These are phyloP conservation scores for Magnusiomyces suaveolens DNA, from an alignment of 1,139 yeast species.

Conservation along the genomic window DNA sequence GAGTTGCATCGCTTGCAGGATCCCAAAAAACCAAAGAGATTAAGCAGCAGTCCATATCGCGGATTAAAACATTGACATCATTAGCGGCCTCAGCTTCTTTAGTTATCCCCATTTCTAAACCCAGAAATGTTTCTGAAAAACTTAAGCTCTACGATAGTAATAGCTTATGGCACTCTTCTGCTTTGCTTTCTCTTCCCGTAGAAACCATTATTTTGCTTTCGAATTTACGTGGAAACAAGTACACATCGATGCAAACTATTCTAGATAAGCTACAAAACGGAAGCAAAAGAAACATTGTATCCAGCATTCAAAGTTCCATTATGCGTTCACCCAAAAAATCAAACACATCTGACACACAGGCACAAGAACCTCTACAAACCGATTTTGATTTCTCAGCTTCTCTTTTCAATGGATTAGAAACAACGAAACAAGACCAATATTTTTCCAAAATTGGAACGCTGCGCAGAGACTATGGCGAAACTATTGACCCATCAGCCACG, in stretches of 20 bases:
- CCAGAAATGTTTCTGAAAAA: constrained; percentile 15
- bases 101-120: constrained; percentile 41
- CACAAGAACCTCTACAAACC: neutral
- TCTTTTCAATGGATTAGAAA: constrained; percentile 12
- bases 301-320: constrained; percentile 16
- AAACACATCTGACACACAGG: neutral
- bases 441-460: constrained; percentile 32
- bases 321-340: constrained; percentile 8
- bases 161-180: constrained; percentile 26
- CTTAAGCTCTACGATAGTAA: constrained; percentile 14
- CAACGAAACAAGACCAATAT: constrained; percentile 17
- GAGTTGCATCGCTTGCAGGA: neutral
- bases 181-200: constrained; percentile 23
- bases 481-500: neutral
- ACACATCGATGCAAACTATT: constrained; percentile 24
- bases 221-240: constrained; percentile 19
- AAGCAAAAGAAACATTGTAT: constrained; percentile 22
- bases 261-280: constrained; percentile 20
- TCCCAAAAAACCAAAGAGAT: constrained; percentile 14
- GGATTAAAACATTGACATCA: constrained; percentile 42
- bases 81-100: constrained; percentile 41
- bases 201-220: constrained; percentile 27
- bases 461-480: neutral
- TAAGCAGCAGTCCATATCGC: constrained; percentile 28
- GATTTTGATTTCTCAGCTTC: constrained; percentile 15